Evolutionary conservation across 2,329 filamentous ascomycete genomes (phyloP), one percentile per base, ranked within the genome.

Genomic region (Pseudovirgaria hyperparasitica): DNA sequence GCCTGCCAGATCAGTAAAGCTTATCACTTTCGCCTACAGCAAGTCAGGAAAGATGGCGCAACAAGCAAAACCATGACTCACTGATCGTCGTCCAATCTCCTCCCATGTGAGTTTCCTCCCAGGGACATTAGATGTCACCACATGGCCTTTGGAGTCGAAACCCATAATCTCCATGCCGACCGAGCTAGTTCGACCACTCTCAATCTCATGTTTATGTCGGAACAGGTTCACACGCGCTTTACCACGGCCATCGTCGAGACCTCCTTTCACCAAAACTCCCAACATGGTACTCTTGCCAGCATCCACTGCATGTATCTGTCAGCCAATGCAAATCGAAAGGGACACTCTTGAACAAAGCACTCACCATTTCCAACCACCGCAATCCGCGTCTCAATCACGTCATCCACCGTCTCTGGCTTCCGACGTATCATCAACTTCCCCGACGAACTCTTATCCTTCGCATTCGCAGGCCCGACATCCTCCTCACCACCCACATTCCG

Each of bases 131-230:
- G 82, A 87, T 10, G 75, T 72, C 10, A 96, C 70, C 16, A 93
- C 78, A 15, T 86, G 72, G 16, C 90, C 87, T 29, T 70, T 69
- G 26, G 79, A 84, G 53, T 96, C 85, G 42, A 94, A 98, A 2
- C 90, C 90, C 78, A 96, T 85, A 35, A 96, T 96, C 54, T 98
- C 90, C 86, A 96, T 92, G 22, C 90, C 87, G 1, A 98, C 90
- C 0, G 86, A 94, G 49, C 84, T 93, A 7, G 90, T 98, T 38
- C 90, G 71, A 2, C 90, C 90, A 24, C 82, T 90, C 56, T 98
- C 90, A 21, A 96, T 80, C 57, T 98, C 90, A 47, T 98, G 90
- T 57, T 98, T 96, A 55, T 98, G 90, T 10, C 90, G 73, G 58
- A 98, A 98, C 9, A 98, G 72, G 39, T 93, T 96, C 27, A 98